Percentiles rank a stretch among this genome's conserved stretches.
phyloP scores from a whole-genome alignment of 139 green algal genomes.

The Coelastrella sp. region DNA sequence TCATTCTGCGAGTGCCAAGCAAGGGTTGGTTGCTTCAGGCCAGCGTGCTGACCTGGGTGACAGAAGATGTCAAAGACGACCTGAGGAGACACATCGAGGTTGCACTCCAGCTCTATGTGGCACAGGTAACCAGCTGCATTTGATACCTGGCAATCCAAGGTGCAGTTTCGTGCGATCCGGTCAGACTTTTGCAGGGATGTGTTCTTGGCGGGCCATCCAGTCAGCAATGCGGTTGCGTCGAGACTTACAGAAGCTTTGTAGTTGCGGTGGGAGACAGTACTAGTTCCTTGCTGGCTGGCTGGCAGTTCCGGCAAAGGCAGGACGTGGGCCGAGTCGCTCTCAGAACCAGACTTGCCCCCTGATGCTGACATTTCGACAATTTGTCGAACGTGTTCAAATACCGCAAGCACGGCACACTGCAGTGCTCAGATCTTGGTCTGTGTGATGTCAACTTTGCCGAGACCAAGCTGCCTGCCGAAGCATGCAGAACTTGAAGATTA shows the following conservation, averaged over 20 bases:
- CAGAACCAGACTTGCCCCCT: not conserved
- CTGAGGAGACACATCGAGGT: conserved; percentile 20
- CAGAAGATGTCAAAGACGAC: conserved; percentile 47
- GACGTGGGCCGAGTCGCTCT: not conserved
- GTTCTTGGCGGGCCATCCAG: not conserved
- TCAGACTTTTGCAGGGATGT: not conserved
- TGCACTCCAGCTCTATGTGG: conserved; percentile 30
- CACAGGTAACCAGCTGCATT: conserved; percentile 46
- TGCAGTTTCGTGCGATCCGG: not conserved
- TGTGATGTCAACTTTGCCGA: not conserved
- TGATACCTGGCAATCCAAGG: conserved; percentile 12
- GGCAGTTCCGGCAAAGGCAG: conserved; percentile 34
- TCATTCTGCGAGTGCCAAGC: not conserved
- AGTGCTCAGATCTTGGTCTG: not conserved
- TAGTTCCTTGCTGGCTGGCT: conserved; percentile 19
- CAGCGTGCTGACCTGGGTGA: conserved; percentile 34
- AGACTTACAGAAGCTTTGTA: conserved; percentile 29
- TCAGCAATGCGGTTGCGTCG: not conserved
- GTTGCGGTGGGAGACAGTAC: not conserved
- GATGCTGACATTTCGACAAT: not conserved
- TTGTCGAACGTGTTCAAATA: not conserved
- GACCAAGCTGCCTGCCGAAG: not conserved
- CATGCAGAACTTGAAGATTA: not conserved
- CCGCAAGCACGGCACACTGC: not conserved
- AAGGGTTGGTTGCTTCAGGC: not conserved